Base-by-base conservation (phyloP, 768 basidiomycete species). In the Pleurotus cornucopiae region DNA sequence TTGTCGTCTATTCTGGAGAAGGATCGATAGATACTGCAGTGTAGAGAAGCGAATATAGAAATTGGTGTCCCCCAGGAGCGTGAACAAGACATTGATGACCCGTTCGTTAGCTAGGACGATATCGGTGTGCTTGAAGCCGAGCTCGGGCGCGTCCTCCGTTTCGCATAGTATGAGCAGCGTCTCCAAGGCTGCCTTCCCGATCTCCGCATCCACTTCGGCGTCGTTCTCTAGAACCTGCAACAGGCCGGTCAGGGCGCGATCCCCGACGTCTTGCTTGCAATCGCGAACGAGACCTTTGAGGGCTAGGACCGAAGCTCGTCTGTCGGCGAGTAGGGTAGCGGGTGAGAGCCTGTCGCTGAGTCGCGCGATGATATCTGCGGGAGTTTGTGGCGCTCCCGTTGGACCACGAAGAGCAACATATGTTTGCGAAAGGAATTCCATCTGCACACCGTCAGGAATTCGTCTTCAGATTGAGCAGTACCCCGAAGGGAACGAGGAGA, bases 281-380 rank as follows among this genome's bases (percentile, higher is more conserved):
- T 97, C 95, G 57, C 94, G 82, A 46, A 87, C 77, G 53, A 98
- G 85, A 18, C 95, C 96, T 68, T 98, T 98, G 61, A 99, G 80
- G 0, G 93, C 84, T 52, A 97, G 76, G n/a, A 99, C 88, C 0
- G 96, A 89, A 23, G 96, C 96, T 57, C 93, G 82, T 63, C 97
- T 79, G 73, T 98, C 97, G 26, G 94, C 89, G 13, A 95, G 83
- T 21, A 91, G 83, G 0, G 91, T 88, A 3, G 89, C 85, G n/a
- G 94, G 93, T 16, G 92, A 89, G 18, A 99, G 83, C 26, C 94
- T 76, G 67, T 97, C 94, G 61, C 88, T 89, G 60, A 98, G 86
- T 62, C 87, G 86, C 25, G 83, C 81, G 64, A 98, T 94, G 18
- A 92, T 94, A 56, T 96, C 94, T 20, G 79, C 71, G 2, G 94